phyloP scores from a whole-genome alignment of 176 grass and related monocot genomes.

The Juncus inflexus region DNA sequence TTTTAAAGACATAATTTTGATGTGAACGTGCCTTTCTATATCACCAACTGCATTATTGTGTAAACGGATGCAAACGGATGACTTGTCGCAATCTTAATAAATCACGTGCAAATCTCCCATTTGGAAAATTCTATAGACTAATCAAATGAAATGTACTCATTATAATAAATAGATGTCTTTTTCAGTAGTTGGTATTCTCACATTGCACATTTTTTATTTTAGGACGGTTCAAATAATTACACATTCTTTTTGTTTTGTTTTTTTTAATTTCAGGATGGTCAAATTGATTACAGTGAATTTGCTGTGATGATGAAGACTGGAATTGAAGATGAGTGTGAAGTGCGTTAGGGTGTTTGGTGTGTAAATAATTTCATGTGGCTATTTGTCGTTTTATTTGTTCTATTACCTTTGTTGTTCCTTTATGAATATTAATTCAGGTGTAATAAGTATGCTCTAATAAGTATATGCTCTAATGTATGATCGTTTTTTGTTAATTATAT shows the following conservation, averaged over 20 bases:
- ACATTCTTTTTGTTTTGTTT: background rate
- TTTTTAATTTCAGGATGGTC: conserved; percentile 56
- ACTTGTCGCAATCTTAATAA: background rate
- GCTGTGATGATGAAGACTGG: conserved; percentile 79
- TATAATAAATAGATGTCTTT: background rate
- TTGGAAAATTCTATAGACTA: no score
- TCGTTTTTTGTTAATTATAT: conserved; percentile 16
- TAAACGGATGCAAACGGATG: background rate
- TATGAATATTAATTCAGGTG: background rate
- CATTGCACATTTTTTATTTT: conserved; percentile 20
- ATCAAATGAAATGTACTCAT: background rate
- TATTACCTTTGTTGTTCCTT: conserved; percentile 19
- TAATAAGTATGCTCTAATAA: background rate
- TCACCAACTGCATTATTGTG: background rate
- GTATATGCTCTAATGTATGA: conserved; percentile 18
- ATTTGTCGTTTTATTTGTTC: conserved; percentile 14
- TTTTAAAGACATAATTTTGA: background rate
- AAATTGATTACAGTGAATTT: conserved; percentile 79
- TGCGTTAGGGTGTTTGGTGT: conserved; percentile 40
- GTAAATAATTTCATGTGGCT: conserved; percentile 33
- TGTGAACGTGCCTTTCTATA: background rate
- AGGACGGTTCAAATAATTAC: conserved; percentile 40
- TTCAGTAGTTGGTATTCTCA: conserved; percentile 6
- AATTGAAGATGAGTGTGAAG: conserved; percentile 52
- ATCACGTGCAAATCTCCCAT: conserved; percentile 4